Evolutionary conservation across 305 asterid genomes (phyloP).

Genomic region (Fraxinus floribunda): DNA sequence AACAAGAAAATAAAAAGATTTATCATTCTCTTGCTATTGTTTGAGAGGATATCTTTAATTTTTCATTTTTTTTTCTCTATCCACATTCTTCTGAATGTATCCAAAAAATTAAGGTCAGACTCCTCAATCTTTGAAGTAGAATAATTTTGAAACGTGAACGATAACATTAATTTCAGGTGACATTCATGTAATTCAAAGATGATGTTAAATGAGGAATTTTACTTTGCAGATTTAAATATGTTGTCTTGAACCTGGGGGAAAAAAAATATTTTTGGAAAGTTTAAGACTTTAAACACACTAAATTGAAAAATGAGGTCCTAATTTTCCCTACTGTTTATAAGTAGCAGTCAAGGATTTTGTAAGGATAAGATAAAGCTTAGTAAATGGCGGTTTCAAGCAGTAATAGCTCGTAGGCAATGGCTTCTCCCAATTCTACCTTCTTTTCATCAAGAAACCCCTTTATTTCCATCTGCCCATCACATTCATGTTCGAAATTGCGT

Average conservation of each 20-base stretch:
- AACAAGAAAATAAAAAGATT: background rate
- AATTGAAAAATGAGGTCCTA: background rate
- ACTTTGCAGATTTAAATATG: background rate
- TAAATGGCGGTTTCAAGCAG: constrained; percentile 25
- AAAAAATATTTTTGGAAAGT: background rate
- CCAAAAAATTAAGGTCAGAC: background rate
- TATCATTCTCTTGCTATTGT: background rate
- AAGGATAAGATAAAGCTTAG: background rate
- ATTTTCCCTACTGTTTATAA: background rate
- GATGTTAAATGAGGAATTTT: background rate
- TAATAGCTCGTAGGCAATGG: constrained; percentile 6
- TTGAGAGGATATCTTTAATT: background rate
- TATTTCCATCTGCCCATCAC: background rate
- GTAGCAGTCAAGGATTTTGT: background rate
- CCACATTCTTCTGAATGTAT: background rate
- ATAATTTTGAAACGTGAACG: background rate
- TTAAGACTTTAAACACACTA: background rate
- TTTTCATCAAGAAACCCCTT: constrained; percentile 17
- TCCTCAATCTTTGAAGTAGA: background rate
- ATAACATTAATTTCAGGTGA: background rate
- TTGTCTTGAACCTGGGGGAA: too few relatives aligned
- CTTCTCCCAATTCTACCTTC: constrained; percentile 11
- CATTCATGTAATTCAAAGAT: background rate
- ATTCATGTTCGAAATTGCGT: constrained; percentile 12
- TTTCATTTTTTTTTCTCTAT: background rate